phyloP scores from a whole-genome alignment of 169 alveolate species.

The Condylostoma magnum region DNA sequence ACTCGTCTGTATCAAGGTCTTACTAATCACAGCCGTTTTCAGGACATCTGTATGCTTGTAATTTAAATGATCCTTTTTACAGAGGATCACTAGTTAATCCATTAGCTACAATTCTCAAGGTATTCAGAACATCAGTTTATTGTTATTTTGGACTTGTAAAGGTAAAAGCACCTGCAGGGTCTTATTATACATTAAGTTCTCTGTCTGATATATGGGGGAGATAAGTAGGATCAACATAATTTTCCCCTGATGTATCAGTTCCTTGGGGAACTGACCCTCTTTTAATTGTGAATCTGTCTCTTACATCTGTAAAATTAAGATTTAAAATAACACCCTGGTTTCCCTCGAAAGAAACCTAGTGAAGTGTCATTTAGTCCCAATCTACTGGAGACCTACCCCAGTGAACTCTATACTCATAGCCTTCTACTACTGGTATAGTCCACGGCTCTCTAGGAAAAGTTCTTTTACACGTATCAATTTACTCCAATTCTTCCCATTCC shows the following conservation, averaged over 20 bases:
- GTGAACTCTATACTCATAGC: constrained; percentile 23
- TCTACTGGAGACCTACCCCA: constrained; percentile 30
- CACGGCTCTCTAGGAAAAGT: constrained; percentile 6
- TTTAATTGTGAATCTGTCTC: not conserved
- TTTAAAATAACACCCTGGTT: not conserved
- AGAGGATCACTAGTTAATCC: too few relatives aligned
- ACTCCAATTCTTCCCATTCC: too few relatives aligned
- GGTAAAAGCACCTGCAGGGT: too few relatives aligned
- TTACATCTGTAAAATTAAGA: constrained; percentile 6
- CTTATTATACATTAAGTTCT: too few relatives aligned
- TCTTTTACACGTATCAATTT: too few relatives aligned
- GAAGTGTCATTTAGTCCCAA: not conserved
- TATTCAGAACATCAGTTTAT: too few relatives aligned
- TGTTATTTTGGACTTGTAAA: too few relatives aligned
- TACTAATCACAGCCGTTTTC: too few relatives aligned
- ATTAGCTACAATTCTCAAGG: too few relatives aligned
- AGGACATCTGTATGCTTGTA: too few relatives aligned
- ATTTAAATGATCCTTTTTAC: too few relatives aligned
- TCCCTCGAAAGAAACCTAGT: not conserved
- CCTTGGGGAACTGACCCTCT: not conserved
- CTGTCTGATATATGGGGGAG: not conserved
- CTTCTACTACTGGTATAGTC: constrained; percentile 20
- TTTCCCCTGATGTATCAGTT: not conserved
- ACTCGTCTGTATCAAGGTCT: too few relatives aligned
- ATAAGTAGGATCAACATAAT: not conserved